Base-by-base conservation (phyloP, 2,329 filamentous ascomycete species). In the Pezicula rhizophila region DNA sequence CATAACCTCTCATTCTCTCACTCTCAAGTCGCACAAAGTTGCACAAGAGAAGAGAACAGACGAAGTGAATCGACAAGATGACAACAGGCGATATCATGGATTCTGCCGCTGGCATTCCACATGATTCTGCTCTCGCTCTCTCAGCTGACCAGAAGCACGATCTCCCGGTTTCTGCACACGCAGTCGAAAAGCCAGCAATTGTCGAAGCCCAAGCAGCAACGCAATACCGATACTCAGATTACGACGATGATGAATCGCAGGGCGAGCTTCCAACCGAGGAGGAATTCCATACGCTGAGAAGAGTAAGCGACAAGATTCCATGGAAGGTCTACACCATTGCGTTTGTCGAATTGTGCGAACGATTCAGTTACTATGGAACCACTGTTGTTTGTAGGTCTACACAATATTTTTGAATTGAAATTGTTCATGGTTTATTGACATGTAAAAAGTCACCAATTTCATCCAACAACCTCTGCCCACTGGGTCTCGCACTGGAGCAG, bases 311-410 rank as follows among this genome's bases (percentile, higher is more conserved):
- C 42, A 50, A 53, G 33, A 60, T 64, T 25, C 57, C 59, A 35
- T 60, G 48, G 54, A 47, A 34, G 8, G 58, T 57, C 14, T 64
- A 62, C 44, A 81, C 76, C 5, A 72, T 85, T 47, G 79, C 77
- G 2, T 79, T 84, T 56, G 75, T 84, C 41, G 81, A 85, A 64
- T 62, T 84, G 42, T 82, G 78, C 65, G 80, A 84, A 63, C 74
- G 80, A 15, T 83, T 83, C 60, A 77, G 76, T 5, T 85, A 82
- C 68, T 84, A 84, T 59, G 81, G 81, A 45, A 81, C 78, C 6
- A 79, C 76, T n/a, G 73, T 76, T 42, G 73, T 83, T 40, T 83
- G 77, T 79, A 71, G 51, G 76, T 72, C 38, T 42, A n/a, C 20
- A 50, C 18, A 12, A 23, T 17, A 10, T 31, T 10, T 31, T 12